Evolutionary conservation across 2,329 filamentous ascomycete species (phyloP).

Genomic region (Diaporthe sp.): DNA sequence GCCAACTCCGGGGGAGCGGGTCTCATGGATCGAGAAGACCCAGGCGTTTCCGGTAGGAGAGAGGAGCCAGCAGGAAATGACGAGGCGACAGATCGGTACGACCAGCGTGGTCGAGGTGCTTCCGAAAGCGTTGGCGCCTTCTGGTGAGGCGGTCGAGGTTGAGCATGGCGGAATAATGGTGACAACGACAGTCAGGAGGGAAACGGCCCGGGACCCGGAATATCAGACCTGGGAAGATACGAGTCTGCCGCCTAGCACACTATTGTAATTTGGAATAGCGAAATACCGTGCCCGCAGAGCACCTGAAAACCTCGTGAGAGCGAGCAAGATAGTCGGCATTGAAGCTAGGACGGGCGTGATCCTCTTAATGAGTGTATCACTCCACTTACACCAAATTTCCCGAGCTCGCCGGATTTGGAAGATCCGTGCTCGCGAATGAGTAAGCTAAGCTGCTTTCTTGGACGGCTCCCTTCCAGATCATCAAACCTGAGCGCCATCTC

Average conservation of each 20-base stretch:
- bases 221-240: not conserved
- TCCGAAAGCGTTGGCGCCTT: not conserved
- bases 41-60: conserved; percentile 18
- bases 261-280: not conserved
- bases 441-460: not conserved
- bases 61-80: conserved; percentile 1
- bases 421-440: not conserved
- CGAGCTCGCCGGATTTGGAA: not conserved
- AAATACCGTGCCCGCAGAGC: not conserved
- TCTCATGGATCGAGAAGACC: conserved; percentile 17
- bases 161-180: conserved; percentile 16
- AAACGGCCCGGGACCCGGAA: not conserved
- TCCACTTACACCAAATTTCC: not conserved
- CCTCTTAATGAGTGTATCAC: not conserved
- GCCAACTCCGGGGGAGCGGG: conserved; percentile 18
- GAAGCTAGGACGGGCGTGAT: not conserved
- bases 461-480: not conserved
- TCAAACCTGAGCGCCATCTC: not conserved
- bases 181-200: conserved; percentile 13
- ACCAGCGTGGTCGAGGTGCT: conserved; percentile 16
- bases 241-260: not conserved
- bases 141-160: not conserved
- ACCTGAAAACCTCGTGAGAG: not conserved
- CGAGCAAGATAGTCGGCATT: not conserved
- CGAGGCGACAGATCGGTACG: conserved; percentile 14